Percentiles rank a stretch among this genome's conserved stretches.
Conservation (phyloP, 306 rosid species). For the Hippophae gyantsensis region DNA sequence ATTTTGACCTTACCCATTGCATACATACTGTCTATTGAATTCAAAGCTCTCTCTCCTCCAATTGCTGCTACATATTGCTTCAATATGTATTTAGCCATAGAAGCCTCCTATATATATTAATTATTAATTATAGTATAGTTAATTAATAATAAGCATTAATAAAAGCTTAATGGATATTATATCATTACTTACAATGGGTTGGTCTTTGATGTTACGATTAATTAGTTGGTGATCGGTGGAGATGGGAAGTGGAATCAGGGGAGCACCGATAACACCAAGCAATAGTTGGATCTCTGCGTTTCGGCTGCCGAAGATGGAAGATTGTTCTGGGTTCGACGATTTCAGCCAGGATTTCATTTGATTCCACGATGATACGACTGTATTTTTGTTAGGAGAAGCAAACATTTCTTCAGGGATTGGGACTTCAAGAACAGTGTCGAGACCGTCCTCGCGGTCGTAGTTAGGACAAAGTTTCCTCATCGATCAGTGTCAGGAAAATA, state of each 20-base stretch:
- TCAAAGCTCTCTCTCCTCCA: constrained; percentile 71
- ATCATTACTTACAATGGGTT: constrained; percentile 51
- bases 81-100: constrained; percentile 82
- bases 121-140: too few species aligned
- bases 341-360: constrained; percentile 76
- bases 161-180: background rate
- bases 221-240: constrained; percentile 38
- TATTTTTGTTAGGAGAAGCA: constrained; percentile 30
- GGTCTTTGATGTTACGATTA: constrained; percentile 57
- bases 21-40: constrained; percentile 68
- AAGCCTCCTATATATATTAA: constrained; percentile 42
- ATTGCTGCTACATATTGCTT: constrained; percentile 84
- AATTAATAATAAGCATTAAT: background rate
- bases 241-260: constrained; percentile 67
- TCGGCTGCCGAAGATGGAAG: constrained; percentile 43
- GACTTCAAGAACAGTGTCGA: constrained; percentile 93
- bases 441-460: constrained; percentile 77
- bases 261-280: constrained; percentile 87
- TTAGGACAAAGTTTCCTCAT: constrained; percentile 94
- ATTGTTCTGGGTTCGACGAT: constrained; percentile 36
- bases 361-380: constrained; percentile 47
- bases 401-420: constrained; percentile 84
- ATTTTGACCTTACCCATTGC: constrained; percentile 94
- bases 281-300: constrained; percentile 71
- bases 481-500: background rate